These are phyloP conservation scores for Peronospora tabacina DNA, from an alignment of 352 stramenopile genomes.

Conservation along the genomic window DNA sequence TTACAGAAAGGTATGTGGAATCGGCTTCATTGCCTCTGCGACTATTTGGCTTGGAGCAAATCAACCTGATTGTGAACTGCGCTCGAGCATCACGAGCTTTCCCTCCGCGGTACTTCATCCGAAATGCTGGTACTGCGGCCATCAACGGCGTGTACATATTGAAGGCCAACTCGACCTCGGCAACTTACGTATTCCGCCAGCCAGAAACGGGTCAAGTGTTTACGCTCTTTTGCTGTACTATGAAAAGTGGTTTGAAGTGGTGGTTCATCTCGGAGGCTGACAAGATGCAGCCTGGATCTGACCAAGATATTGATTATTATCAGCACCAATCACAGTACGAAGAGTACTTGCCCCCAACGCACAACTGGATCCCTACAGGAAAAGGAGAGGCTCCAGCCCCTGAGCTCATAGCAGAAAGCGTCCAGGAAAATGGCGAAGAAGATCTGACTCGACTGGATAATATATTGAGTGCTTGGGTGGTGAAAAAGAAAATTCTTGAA, in stretches of 20 bases:
- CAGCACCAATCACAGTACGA: constrained; percentile 94
- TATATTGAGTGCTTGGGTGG: constrained; percentile 65
- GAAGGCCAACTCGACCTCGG: constrained; percentile 50
- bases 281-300: constrained; percentile 93
- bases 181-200: constrained; percentile 69
- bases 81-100: constrained; percentile 77
- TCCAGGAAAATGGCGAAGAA: constrained; percentile 48
- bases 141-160: constrained; percentile 92
- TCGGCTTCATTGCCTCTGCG: constrained; percentile 89
- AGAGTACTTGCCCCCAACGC: constrained; percentile 85
- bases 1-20: constrained; percentile 82
- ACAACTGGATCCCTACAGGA: constrained; percentile 85
- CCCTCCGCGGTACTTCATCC: constrained; percentile 83
- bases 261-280: constrained; percentile 99
- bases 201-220: constrained; percentile 75
- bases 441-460: constrained; percentile 57
- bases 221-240: constrained; percentile 96
- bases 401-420: constrained; percentile 56
- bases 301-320: constrained; percentile 99
- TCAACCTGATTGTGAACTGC: constrained; percentile 89
- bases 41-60: constrained; percentile 92
- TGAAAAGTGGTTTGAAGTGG: constrained; percentile 97
- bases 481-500: constrained; percentile 66
- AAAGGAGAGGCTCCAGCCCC: constrained; percentile 65
- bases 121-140: constrained; percentile 83